Percentiles rank a stretch among this genome's conserved stretches.
Evolutionary conservation across 345 rosid genomes (phyloP).

Genomic region (Punica granatum): DNA sequence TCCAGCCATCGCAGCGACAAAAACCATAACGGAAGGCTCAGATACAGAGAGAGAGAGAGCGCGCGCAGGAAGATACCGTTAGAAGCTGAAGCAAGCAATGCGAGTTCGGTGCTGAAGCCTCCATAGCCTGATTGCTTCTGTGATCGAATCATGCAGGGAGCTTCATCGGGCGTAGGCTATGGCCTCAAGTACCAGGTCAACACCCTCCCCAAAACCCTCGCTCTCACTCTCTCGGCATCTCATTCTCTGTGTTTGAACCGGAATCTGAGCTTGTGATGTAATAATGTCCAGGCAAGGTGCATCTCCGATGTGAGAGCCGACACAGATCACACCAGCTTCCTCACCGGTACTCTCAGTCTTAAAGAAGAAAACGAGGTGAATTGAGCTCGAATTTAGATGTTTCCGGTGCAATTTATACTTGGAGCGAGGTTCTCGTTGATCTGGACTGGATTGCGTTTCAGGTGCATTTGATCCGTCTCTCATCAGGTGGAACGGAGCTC

Average conservation of each 20-base stretch:
- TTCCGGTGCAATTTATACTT: background rate
- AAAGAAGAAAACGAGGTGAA: slow-evolving; percentile 86
- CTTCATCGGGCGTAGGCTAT: slow-evolving; percentile 76
- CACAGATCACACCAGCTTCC: slow-evolving; percentile 88
- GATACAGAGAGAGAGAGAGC: background rate
- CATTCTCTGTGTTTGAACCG: background rate
- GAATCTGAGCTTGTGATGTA: background rate
- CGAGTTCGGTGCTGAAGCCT: background rate
- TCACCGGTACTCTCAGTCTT: slow-evolving; percentile 89
- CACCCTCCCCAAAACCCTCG: background rate
- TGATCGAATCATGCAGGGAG: slow-evolving; percentile 64
- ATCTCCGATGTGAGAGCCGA: slow-evolving; percentile 91
- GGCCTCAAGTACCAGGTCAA: slow-evolving; percentile 87
- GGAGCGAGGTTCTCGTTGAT: background rate
- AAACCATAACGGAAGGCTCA: background rate
- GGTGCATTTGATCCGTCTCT: slow-evolving; percentile 90
- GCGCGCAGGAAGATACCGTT: background rate
- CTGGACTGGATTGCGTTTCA: slow-evolving; percentile 16
- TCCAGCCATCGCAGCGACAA: background rate
- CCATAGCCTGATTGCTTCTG: background rate
- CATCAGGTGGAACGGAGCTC: slow-evolving; percentile 83
- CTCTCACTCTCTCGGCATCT: background rate
- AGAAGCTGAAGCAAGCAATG: background rate
- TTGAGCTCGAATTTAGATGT: background rate
- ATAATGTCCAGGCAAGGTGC: slow-evolving; percentile 74